Base-by-base conservation (phyloP, 371 early-diverging fungal genomes). In the Thermomucor indicae-seudaticae region DNA sequence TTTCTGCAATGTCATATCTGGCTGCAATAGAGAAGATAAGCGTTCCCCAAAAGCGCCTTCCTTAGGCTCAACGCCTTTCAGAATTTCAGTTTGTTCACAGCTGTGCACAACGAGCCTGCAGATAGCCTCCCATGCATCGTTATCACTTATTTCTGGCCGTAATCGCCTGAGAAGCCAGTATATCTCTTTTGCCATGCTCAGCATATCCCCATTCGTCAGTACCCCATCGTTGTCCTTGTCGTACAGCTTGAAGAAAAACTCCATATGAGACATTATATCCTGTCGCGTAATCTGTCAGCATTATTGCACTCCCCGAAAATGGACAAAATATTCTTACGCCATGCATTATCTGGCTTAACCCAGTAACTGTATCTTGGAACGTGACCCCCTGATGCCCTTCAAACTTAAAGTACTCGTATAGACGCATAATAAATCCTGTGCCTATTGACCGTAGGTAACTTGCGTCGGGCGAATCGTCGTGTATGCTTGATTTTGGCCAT, bases 201-300 rank as follows among this genome's bases (percentile, higher is more conserved):
- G 73, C n/a, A 92, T 69, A 50, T 95, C 91, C 34, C 85, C 80
- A 37, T 86, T 81, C 28, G 60, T 74, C 29, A 95, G 59, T 17
- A 61, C 55, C 2, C 81, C 85, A 48, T 89, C 83, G 29, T 67
- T 60, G 53, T 89, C 81, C 24, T 68, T 54, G 58, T 93, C 90
- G 50, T 92, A 93, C 53, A 93, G 58, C 10, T 83, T 70, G 57
- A 94, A 95, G 52, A 92, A 89, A 23, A 89, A 66, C 16, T 84
- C 81, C 55, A 93, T 85, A 16, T 85, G 77, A 0, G 82, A 79
- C 76, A 91, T 83, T 52, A 91, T 52, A 49, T 92, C 94, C 74
- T 73, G 46, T 11, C 30, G 23, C 34, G 20, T 17, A 22, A 37
- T 35, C 24, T 35, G 19, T 14, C 17, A 29, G 28, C 6, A 32